phyloP scores from a whole-genome alignment of 2,329 filamentous ascomycete species.

The Beauveria asiatica region DNA sequence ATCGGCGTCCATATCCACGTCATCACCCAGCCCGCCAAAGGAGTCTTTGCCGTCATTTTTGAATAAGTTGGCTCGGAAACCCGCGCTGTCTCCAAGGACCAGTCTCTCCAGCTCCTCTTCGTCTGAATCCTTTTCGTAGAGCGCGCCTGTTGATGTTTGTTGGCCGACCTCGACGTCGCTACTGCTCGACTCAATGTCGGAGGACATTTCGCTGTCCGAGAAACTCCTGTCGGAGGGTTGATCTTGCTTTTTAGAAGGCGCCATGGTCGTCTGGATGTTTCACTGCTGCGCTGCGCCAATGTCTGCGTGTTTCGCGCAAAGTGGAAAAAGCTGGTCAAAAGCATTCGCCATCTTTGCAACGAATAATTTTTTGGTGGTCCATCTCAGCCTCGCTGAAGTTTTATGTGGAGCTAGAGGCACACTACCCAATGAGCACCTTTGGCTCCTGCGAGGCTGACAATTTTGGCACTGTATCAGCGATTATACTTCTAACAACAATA shows the following conservation, averaged over 20 bases:
- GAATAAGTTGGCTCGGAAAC: slow-evolving; percentile 69
- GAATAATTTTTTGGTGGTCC: slow-evolving; percentile 24
- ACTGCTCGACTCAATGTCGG: slow-evolving; percentile 16
- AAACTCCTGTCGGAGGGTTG: slow-evolving; percentile 23
- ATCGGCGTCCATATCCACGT: slow-evolving; percentile 37
- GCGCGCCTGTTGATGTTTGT: slow-evolving; percentile 12
- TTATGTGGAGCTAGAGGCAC: not conserved
- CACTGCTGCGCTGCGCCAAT: slow-evolving; percentile 9
- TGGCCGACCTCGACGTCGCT: slow-evolving; percentile 22
- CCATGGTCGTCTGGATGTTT: slow-evolving; percentile 20
- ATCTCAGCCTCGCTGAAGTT: slow-evolving; percentile 22
- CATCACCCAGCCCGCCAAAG: slow-evolving; percentile 29
- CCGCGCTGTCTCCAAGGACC: slow-evolving; percentile 79
- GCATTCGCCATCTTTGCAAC: slow-evolving; percentile 16
- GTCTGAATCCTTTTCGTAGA: slow-evolving; percentile 64
- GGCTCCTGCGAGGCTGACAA: not conserved
- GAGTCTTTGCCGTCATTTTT: slow-evolving; percentile 24
- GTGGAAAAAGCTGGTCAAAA: slow-evolving; percentile 5
- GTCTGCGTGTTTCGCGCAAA: slow-evolving; percentile 11
- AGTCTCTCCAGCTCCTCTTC: slow-evolving; percentile 82
- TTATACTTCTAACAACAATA: not conserved
- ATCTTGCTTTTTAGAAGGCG: slow-evolving; percentile 21
- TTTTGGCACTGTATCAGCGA: not conserved
- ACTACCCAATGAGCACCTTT: not conserved
- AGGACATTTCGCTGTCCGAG: slow-evolving; percentile 17